phyloP scores from a whole-genome alignment of 345 rosid genomes.

The Euphorbia peplus region DNA sequence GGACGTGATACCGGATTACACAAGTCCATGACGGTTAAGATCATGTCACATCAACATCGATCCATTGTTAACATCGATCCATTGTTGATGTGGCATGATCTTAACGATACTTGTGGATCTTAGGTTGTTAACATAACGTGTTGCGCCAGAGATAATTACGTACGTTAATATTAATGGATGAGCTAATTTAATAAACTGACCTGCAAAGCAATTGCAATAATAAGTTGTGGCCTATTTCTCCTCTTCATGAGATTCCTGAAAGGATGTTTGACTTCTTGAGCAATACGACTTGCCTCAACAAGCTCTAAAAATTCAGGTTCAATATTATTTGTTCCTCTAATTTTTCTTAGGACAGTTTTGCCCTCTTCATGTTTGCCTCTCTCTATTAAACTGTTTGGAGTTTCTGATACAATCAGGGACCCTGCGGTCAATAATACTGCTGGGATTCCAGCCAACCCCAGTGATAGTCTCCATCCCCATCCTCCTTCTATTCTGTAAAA shows the following conservation, averaged over 20 bases:
- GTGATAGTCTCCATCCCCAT: slow-evolving; percentile 95
- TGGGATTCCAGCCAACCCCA: slow-evolving; percentile 88
- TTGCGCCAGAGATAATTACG: no score
- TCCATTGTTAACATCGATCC: no score
- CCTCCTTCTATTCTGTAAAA: slow-evolving; percentile 61
- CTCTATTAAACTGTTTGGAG: slow-evolving; percentile 89
- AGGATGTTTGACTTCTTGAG: slow-evolving; percentile 86
- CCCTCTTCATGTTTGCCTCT: slow-evolving; percentile 87
- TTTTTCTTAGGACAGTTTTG: slow-evolving; percentile 67
- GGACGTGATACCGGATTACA: no score
- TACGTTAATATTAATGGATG: no score
- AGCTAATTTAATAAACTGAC: slow-evolving; percentile 24
- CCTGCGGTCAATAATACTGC: slow-evolving; percentile 75
- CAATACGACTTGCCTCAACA: slow-evolving; percentile 83
- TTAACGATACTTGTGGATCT: no score
- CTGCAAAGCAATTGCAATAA: slow-evolving; percentile 84
- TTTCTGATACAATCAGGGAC: slow-evolving; percentile 71
- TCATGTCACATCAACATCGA: no score
- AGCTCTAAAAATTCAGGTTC: slow-evolving; percentile 85
- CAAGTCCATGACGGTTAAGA: no score
- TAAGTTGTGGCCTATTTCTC: slow-evolving; percentile 70
- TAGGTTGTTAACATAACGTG: no score
- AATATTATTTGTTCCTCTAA: slow-evolving; percentile 75
- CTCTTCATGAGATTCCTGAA: slow-evolving; percentile 73
- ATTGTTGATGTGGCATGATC: no score